phyloP scores from a whole-genome alignment of 305 asterid species.

The Fraxinus angustifolia region DNA sequence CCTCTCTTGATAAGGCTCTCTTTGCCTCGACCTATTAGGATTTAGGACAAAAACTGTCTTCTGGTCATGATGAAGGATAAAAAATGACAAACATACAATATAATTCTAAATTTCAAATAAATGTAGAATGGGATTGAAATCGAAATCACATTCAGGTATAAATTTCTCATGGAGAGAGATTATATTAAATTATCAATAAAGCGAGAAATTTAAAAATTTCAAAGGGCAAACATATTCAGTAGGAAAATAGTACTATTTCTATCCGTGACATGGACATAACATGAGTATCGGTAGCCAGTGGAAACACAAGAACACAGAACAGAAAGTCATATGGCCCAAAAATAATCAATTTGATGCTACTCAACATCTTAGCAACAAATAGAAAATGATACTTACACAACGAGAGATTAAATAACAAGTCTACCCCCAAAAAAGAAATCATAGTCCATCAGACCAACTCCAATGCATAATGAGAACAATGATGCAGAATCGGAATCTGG shows the following conservation, averaged over 20 bases:
- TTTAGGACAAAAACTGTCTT: slow-evolving; percentile 1
- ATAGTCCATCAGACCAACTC: background rate
- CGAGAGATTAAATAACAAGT: background rate
- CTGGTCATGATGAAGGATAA: background rate
- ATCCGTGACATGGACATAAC: background rate
- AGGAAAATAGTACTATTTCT: background rate
- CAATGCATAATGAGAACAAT: background rate
- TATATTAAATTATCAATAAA: background rate
- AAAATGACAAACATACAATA: background rate
- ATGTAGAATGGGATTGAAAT: background rate
- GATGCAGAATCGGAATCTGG: background rate
- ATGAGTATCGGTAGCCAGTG: background rate
- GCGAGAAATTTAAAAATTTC: background rate
- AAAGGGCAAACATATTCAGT: background rate
- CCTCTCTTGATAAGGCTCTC: slow-evolving; percentile 56
- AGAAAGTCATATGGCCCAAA: background rate
- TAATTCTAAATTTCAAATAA: background rate
- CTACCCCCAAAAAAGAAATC: background rate
- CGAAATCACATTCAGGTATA: background rate
- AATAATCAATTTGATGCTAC: background rate
- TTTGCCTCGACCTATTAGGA: slow-evolving; percentile 46
- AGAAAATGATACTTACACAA: background rate
- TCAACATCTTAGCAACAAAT: background rate
- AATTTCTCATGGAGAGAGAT: background rate
- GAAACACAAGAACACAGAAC: background rate